phyloP scores from a whole-genome alignment of 2,329 filamentous ascomycete genomes.

The Calonectria henricotiae region DNA sequence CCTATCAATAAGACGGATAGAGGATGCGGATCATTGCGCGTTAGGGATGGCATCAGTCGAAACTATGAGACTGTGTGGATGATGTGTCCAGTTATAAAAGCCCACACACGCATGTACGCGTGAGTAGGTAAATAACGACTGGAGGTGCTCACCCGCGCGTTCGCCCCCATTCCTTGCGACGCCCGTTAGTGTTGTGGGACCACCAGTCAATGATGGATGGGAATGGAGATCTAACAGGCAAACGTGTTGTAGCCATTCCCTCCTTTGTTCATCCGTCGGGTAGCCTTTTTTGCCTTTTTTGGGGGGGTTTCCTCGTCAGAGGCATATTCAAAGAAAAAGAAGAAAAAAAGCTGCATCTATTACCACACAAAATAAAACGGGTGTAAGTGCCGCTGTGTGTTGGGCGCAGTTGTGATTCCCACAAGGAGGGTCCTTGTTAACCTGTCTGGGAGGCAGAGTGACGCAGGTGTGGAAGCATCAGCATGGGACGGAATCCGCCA shows the following conservation, averaged over 20 bases:
- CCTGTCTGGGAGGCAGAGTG: constrained; percentile 14
- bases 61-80: constrained; percentile 37
- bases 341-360: background rate
- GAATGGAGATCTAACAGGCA: constrained; percentile 7
- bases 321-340: background rate
- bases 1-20: constrained; percentile 38
- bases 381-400: constrained; percentile 11
- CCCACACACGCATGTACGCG: constrained; percentile 31
- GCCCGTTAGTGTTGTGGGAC: constrained; percentile 4
- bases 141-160: constrained; percentile 20
- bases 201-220: background rate
- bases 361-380: background rate
- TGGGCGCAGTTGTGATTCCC: constrained; percentile 6
- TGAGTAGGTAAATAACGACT: constrained; percentile 31
- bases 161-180: constrained; percentile 20
- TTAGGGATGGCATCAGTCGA: constrained; percentile 28
- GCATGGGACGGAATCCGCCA: constrained; percentile 32
- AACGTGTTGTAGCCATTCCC: constrained; percentile 6
- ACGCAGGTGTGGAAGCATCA: constrained; percentile 28
- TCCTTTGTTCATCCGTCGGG: background rate
- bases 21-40: constrained; percentile 31
- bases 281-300: background rate
- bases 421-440: constrained; percentile 26
- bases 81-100: constrained; percentile 38
- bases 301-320: background rate